Evolutionary conservation across 352 stramenopile species (phyloP), one percentile per base, ranked within the genome.

Genomic region (Hyphochytrium catenoides): DNA sequence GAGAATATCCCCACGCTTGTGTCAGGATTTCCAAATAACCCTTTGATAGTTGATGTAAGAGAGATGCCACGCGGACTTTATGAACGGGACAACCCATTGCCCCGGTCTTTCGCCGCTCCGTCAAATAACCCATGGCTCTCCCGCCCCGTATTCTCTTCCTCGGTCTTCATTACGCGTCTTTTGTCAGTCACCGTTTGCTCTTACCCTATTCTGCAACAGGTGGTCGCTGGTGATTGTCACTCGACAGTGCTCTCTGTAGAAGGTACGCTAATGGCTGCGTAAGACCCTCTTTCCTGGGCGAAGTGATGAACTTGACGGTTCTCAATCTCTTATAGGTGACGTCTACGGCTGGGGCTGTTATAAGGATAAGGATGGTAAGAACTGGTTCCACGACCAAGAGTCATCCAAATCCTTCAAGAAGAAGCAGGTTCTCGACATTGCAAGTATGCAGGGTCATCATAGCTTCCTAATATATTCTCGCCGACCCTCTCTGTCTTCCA

Each of bases 361-460:
- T 62, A 91, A 94, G 40, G 85, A 97, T 60, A 93, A 93, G 56
- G 81, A 95, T 52, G 82, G 81, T 30, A 86, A 89, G 46, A 60
- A 79, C 34, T 94, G 79, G 58, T 85, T 70, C 27, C 59, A 90
- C 41, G 56, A 70, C 0, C 43, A 56, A 14, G 59, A 68, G 33
- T 48, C 62, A 12, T 56, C 59, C 17, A 59, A 42, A 9, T 50
- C 70, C 16, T 87, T 86, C 46, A 81, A 81, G 54, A 52, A 82
- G 35, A 82, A 64, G 41, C 69, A 82, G 50, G 18, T 55, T 19
- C 29, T 12, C 15, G 11, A 5, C 1, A 22, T n/a, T n/a, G n/a
- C n/a, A n/a, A n/a, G n/a, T n/a, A n/a, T n/a, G n/a, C n/a, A n/a
- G n/a, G n/a, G n/a, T n/a, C n/a, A n/a, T n/a, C n/a, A n/a, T n/a